Base-by-base conservation (phyloP, 2,329 filamentous ascomycete species). In the Colletotrichum eremochloae region DNA sequence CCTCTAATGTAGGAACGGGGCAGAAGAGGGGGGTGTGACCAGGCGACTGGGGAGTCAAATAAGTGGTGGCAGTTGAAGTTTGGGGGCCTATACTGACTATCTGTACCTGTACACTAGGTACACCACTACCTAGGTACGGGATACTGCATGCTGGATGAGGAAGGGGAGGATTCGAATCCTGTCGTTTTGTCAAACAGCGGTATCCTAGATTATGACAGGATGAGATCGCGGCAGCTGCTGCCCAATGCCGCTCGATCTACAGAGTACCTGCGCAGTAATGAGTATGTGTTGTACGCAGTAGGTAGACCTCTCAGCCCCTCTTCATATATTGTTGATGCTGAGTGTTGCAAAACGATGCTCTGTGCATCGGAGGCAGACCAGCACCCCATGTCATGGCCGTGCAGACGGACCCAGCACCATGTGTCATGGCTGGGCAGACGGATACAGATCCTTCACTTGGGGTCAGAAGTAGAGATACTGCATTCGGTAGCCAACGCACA, bases 1-100 rank as follows among this genome's bases (percentile, higher is more conserved):
- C 55, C 68, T 69, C 42, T 44, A 44, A 72, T 72, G 69, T 69
- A 69, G 66, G 69, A 72, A 72, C 69, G 69, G 69, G 69, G 69
- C 46, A 53, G 50, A 64, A 40, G 56, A 66, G 69, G 69, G 64
- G 55, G 42, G 18, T 44, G 8, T 24, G 20, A 15, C 44, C 60
- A 55, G 7, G 65, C 60, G 60, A 67, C 60, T 68, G 56, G 53
- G 40, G 38, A 64, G 52, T 64, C 65, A 69, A 63, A 33, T 68
- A 46, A 46, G 56, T 44, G 52, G 60, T 48, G 40, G 40, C n/a
- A n/a, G 9, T 53, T 48, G 69, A 42, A 50, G 50, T 63, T 63
- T 63, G 58, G 69, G 69, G 65, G 65, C 58, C 69, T 14, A 40
- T 11, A 38, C 38, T 42, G 24, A 24, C 24, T 24, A 24, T 24